Evolutionary conservation across 768 basidiomycete species (phyloP), one percentile per base, ranked within the genome.

Genomic region (Macrolepiota albuminosa): DNA sequence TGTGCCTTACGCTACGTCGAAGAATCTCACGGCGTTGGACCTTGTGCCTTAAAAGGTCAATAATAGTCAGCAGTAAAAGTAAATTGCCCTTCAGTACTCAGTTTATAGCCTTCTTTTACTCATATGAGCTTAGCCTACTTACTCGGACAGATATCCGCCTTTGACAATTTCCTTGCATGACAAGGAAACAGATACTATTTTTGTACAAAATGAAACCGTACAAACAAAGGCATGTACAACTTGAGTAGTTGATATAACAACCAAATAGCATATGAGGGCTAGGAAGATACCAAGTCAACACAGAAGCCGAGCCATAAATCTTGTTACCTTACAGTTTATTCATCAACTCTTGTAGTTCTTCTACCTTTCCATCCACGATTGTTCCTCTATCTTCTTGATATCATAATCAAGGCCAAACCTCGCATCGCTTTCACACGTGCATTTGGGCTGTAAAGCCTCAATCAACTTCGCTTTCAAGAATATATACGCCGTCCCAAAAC

Each of bases 401-500:
- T 54, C 52, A 18, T 29, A 16, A 39, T 53, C 21, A 18, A 39
- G 39, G 37, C 24, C 2, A 39, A 26, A 9, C 16, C 24, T 54
- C 39, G 40, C 37, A 18, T 29, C 24, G 16, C 4, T 29, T 29
- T 26, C 26, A 40, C 52, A 54, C 24, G 39, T 54, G 24, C 52
- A 54, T 39, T n/a, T 26, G 26, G 26, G 52, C 11, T 13, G 52
- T 29, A 50, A n/a, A 3, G 40, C n/a, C 37, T 60, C 46, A 16
- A 54, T 55, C 37, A 60, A 50, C 50, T 54, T 64, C 43, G 54
- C 45, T 29, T 52, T 61, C 31, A 64, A 49, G 9, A 61, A 64
- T 42, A 64, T n/a, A 47, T 52, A 64, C 33, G 57, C 63, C 29
- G 63, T 64, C 37, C 47, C 63, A 37, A 51, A 34, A 18, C 56